Evolutionary conservation across 169 alveolate genomes (phyloP), one percentile per base, ranked within the genome.

Genomic region (Cryptosporidium viatorum): DNA sequence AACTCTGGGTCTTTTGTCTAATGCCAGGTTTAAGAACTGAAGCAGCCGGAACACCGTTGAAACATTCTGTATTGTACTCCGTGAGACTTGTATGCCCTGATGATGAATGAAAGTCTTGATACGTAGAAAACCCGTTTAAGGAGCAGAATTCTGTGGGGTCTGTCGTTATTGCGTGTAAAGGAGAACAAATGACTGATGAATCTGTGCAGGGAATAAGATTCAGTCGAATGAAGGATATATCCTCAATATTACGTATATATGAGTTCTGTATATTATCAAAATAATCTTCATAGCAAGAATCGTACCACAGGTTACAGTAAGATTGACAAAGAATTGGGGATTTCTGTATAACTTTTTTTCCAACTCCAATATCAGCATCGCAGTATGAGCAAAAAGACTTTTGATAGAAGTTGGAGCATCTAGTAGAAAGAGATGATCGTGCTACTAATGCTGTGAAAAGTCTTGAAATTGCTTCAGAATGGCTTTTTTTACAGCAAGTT

Each of bases 301-400:
- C 52, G 16, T 62, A 80, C 89, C 89, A 80, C 2, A 43, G 14
- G 7, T 80, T 52, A 48, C 89, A 80, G 45, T 29, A 65, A 14
- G 71, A 60, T 23, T 60, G 74, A 21, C 89, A 80, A 26, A 80
- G 51, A 1, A 80, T 33, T 7, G 89, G 89, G 48, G 62, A 62
- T 35, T 67, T 80, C 26, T 80, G 75, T 16, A n/a, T 21, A 26
- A 80, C 29, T 65, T 80, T 80, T 37, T 21, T 59, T 16, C 89
- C 89, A 43, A 60, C 50, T 6, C 89, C 89, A 26, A 80, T 67
- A n/a, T 80, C 89, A 2, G 80, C 65, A 31, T 80, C 89, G 8
- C 89, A 80, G 39, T 60, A 80, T 18, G 89, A 80, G 16, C 89
- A 80, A 5, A 59, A 23, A 3, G 55, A 41, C 37, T 80, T 80